Conservation (phyloP, 129 eudicot species). For the Gnaphalium uliginosum region DNA sequence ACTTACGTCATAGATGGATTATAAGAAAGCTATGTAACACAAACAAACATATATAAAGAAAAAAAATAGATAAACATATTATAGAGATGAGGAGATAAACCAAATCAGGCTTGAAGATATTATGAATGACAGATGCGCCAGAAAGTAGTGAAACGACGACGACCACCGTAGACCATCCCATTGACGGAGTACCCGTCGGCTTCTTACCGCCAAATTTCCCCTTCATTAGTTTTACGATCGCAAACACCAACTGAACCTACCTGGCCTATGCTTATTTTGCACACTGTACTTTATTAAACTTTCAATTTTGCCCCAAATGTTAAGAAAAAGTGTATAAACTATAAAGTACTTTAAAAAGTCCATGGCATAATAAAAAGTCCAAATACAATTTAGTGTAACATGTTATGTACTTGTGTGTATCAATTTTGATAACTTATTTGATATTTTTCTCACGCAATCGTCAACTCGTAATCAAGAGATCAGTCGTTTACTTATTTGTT, state of each 20-base stretch:
- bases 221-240: slow-evolving; percentile 38
- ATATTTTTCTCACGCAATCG: no score
- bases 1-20: neutral
- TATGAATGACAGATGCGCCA: slow-evolving; percentile 78
- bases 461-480: no score
- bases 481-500: no score
- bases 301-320: slow-evolving; percentile 13
- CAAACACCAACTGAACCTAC: slow-evolving; percentile 20
- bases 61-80: neutral
- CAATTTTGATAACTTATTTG: no score
- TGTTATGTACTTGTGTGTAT: no score
- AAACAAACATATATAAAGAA: slow-evolving; percentile 16
- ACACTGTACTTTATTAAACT: slow-evolving; percentile 6
- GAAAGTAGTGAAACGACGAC: slow-evolving; percentile 66
- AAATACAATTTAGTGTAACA: no score
- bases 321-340: neutral
- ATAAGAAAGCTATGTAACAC: neutral
- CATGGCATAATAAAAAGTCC: neutral
- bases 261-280: neutral
- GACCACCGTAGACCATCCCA: slow-evolving; percentile 70
- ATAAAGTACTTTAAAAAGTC: neutral
- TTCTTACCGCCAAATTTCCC: slow-evolving; percentile 63
- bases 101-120: slow-evolving; percentile 74
- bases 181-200: slow-evolving; percentile 75
- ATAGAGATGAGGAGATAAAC: slow-evolving; percentile 30